Evolutionary conservation across 2,329 filamentous ascomycete species (phyloP), one percentile per base, ranked within the genome.

Genomic region (Metarhizium brunneum): DNA sequence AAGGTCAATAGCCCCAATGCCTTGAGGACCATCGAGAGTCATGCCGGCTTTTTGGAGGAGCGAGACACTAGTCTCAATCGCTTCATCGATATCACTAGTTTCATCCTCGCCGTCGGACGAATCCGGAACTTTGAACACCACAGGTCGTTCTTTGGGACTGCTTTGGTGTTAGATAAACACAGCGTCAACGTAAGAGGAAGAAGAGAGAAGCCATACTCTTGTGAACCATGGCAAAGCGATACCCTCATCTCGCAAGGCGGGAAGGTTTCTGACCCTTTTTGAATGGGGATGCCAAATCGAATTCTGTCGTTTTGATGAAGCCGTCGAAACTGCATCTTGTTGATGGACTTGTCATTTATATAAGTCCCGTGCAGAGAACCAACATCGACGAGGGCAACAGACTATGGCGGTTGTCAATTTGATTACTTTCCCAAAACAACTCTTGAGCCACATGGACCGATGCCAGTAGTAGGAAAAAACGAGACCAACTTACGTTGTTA

Each of bases 341-440:
- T 40, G 10, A 73, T 57, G 20, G 56, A 59, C 6, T 52, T 50
- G 2, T 67, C 61, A 54, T 77, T 80, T 47, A 75, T 59, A 43
- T 69, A 79, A 0, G 80, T 82, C 1, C 80, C 80, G 56, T 83
- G 80, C 2, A 82, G 72, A 0, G 80, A 82, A 2, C 70, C 69
- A 1, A 67, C 63, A 54, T 83, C 80, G 32, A 64, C 69, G 42
- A 83, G 64, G 47, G 66, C 69, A 0, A 82, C 63, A 29, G 64
- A 65, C 79, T 82, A 47, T 2, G 47, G 16, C 47, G 3, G 47
- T 53, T 49, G 64, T 68, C 57, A 67, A 60, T 38, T 10, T 18
- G 30, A n/a, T 10, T 5, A 20, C 30, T n/a, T n/a, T 48, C 3
- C 4, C 5, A 8, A 48, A 13, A 10, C n/a, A n/a, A 5, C 7